These are phyloP conservation scores for Sporothrix schenckii DNA, from an alignment of 2,329 filamentous ascomycete genomes.

Conservation along the genomic window DNA sequence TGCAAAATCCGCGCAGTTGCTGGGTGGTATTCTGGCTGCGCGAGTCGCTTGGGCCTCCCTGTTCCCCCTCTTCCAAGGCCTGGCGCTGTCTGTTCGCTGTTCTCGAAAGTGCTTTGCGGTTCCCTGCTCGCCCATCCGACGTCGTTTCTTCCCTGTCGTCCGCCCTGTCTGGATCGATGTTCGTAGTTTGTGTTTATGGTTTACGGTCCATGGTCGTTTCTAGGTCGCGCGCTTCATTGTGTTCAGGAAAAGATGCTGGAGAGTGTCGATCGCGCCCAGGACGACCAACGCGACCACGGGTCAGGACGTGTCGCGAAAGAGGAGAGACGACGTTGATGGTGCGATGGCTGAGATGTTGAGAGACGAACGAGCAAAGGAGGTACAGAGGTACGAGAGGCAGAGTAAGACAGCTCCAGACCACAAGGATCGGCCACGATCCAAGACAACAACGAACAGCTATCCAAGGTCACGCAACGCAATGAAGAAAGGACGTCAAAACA, in stretches of 20 bases:
- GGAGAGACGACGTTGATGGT: background rate
- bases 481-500: background rate
- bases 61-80: background rate
- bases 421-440: background rate
- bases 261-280: background rate
- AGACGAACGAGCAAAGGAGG: no score
- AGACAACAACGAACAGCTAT: background rate
- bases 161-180: background rate
- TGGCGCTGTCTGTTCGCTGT: conserved; percentile 3
- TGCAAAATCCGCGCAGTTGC: background rate
- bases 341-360: background rate
- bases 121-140: background rate
- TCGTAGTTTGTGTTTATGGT: background rate
- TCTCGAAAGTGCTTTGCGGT: background rate
- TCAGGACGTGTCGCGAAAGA: background rate
- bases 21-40: conserved; percentile 1
- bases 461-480: no score
- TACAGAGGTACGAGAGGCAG: background rate
- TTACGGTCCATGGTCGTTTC: background rate
- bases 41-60: conserved; percentile 15
- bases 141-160: background rate
- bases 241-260: background rate
- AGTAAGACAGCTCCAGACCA: no score
- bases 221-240: background rate
- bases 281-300: conserved; percentile 1